Percentiles rank a stretch among this genome's conserved stretches.
Conservation (phyloP, 2,329 filamentous ascomycete genomes). For the Exophiala lecanii-corni region DNA sequence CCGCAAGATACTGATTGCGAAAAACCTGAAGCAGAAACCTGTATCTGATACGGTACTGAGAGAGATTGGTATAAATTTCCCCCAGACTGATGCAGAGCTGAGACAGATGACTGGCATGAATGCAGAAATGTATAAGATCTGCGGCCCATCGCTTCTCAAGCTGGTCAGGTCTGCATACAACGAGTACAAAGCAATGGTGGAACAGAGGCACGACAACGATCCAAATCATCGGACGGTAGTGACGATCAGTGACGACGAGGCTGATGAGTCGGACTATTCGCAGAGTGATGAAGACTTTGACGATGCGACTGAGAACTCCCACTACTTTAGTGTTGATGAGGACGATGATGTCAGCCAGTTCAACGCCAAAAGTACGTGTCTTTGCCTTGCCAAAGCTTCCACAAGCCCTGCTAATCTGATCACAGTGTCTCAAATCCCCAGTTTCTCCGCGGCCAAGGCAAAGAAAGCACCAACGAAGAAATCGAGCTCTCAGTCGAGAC, state of each 20-base stretch:
- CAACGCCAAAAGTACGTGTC: conserved; percentile 24
- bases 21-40: conserved; percentile 41
- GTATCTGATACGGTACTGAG: conserved; percentile 44
- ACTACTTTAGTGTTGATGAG: conserved; percentile 24
- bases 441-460: not conserved
- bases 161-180: conserved; percentile 38
- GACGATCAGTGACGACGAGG: conserved; percentile 41
- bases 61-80: conserved; percentile 46
- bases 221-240: conserved; percentile 48
- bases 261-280: conserved; percentile 25
- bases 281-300: conserved; percentile 23
- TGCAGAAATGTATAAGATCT: conserved; percentile 40
- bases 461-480: conserved; percentile 7
- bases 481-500: conserved; percentile 1
- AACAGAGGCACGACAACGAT: conserved; percentile 34
- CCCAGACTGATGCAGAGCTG: conserved; percentile 39
- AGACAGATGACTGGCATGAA: conserved; percentile 40
- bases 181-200: conserved; percentile 40
- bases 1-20: conserved; percentile 40
- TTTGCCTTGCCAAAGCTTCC: not conserved
- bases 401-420: not conserved
- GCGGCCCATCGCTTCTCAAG: conserved; percentile 40
- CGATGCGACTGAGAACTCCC: conserved; percentile 24
- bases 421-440: conserved; percentile 22
- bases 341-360: conserved; percentile 19